Evolutionary conservation across 371 early-diverging fungal genomes (phyloP).

Genomic region (Rhizopus stolonifer): DNA sequence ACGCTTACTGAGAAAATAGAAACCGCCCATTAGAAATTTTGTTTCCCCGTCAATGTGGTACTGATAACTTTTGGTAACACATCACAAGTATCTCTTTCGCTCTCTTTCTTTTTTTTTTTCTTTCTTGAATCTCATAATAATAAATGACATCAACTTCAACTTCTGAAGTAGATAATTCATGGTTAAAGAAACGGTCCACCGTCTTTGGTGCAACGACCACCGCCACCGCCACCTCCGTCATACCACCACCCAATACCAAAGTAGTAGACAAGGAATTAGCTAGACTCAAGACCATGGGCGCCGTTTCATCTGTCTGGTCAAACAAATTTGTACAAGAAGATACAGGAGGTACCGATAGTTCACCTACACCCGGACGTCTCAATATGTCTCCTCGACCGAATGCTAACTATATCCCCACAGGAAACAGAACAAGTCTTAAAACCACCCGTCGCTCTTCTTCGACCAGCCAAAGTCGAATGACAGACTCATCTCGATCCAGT

Average conservation of each 20-base stretch:
- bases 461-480: neutral
- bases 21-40: too few relatives aligned
- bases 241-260: slow-evolving; percentile 11
- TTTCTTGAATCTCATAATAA: neutral
- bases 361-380: slow-evolving; percentile 11
- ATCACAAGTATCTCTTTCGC: neutral
- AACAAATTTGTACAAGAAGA: slow-evolving; percentile 31
- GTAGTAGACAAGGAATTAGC: slow-evolving; percentile 27
- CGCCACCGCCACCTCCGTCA: neutral
- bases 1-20: too few relatives aligned
- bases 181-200: slow-evolving; percentile 23
- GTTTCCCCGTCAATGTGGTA: neutral
- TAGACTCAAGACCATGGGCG: slow-evolving; percentile 23
- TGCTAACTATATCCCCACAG: slow-evolving; percentile 22
- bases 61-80: too few relatives aligned
- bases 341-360: slow-evolving; percentile 17
- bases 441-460: slow-evolving; percentile 3
- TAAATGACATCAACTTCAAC: slow-evolving; percentile 8
- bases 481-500: neutral
- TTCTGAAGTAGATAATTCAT: slow-evolving; percentile 13
- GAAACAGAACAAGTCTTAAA: slow-evolving; percentile 3
- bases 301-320: slow-evolving; percentile 28
- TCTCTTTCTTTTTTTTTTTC: neutral
- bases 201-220: slow-evolving; percentile 7
- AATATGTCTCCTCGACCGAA: slow-evolving; percentile 26